A percentile compares a stretch with the other conserved stretches of the same genome.
Conservation (phyloP, 768 basidiomycete species). For the Tulasnella sp. region DNA sequence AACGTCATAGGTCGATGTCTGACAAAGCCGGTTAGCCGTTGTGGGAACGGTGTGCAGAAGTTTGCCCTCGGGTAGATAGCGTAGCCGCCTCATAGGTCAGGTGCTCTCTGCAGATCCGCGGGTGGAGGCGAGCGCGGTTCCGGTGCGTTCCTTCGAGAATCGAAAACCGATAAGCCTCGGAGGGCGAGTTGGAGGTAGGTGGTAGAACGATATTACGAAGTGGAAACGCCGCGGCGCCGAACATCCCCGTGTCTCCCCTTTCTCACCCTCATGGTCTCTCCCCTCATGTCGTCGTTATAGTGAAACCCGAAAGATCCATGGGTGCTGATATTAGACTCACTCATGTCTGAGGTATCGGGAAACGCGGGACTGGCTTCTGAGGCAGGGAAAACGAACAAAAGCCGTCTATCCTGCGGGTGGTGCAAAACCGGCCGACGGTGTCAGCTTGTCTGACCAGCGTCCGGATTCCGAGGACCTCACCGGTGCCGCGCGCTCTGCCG, state of each 20-base stretch:
- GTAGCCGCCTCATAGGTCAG: background rate
- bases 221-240: background rate
- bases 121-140: background rate
- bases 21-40: background rate
- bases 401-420: background rate
- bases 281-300: background rate
- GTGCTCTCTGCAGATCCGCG: background rate
- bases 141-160: background rate
- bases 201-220: background rate
- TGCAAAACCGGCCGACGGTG: background rate
- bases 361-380: background rate
- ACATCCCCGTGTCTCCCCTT: background rate
- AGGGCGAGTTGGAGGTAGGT: background rate
- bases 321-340: background rate
- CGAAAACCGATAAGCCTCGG: background rate
- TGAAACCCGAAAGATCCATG: background rate
- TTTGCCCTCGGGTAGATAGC: slow-evolving; percentile 12
- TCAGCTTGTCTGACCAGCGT: background rate
- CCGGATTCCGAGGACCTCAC: background rate
- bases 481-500: background rate
- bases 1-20: background rate
- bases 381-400: background rate
- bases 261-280: slow-evolving; percentile 1
- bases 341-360: background rate
- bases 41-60: background rate